Conservation (phyloP, 1,284 basidiomycete genomes). For the Ustilago sp. region DNA sequence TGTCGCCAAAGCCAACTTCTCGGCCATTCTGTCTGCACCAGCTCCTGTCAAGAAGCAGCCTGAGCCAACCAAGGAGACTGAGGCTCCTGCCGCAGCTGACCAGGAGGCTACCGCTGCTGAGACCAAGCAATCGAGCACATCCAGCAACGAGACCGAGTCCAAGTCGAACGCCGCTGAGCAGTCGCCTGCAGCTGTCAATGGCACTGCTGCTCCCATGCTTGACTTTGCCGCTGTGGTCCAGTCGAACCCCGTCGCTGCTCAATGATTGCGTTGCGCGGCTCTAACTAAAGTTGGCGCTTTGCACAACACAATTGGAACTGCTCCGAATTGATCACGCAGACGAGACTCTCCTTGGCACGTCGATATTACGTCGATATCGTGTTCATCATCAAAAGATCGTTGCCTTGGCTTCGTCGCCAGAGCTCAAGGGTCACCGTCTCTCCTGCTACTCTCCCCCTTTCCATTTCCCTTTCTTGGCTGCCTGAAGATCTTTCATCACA, state of each 20-base stretch:
- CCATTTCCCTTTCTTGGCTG: not conserved
- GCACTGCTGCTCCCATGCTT: constrained; percentile 30
- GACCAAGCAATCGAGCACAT: constrained; percentile 14
- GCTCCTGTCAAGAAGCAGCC: constrained; percentile 59
- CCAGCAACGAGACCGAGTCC: constrained; percentile 22
- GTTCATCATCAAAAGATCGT: not conserved
- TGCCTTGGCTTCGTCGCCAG: not conserved
- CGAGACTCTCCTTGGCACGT: not conserved
- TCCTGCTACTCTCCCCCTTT: not conserved
- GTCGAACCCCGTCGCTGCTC: constrained; percentile 54
- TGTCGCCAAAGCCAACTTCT: constrained; percentile 66
- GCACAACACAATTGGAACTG: not conserved
- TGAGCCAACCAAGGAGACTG: constrained; percentile 47
- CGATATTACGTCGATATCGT: not conserved
- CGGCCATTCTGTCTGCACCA: constrained; percentile 67
- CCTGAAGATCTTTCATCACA: constrained; percentile 1
- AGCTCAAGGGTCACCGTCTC: not conserved
- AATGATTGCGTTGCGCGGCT: not conserved
- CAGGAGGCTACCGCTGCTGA: constrained; percentile 23
- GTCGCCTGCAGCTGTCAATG: constrained; percentile 9
- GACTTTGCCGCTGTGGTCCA: constrained; percentile 62
- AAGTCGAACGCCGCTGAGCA: constrained; percentile 20
- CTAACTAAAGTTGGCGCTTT: not conserved
- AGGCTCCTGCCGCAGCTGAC: constrained; percentile 23
- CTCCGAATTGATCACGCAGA: not conserved